phyloP scores from a whole-genome alignment of 1,284 basidiomycete species.

The Tetrapyrgos nigripes region DNA sequence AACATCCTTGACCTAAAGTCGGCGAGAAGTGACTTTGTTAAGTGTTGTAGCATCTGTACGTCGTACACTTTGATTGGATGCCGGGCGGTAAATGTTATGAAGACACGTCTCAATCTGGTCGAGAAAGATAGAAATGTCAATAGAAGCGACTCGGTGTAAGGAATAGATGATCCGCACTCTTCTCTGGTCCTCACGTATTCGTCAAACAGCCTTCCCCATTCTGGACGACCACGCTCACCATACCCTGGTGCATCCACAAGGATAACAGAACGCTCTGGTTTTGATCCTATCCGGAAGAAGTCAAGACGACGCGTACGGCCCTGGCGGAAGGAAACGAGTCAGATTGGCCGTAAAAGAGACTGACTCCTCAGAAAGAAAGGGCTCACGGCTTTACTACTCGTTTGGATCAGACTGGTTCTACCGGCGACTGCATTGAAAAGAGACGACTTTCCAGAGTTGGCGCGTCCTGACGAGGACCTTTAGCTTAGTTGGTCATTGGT shows the following conservation, averaged over 20 bases:
- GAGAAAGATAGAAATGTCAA: not conserved
- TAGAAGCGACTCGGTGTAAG: conserved; percentile 13
- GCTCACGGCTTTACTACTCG: conserved; percentile 71
- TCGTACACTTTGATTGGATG: conserved; percentile 67
- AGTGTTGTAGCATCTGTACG: conserved; percentile 61
- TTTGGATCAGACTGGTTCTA: conserved; percentile 59
- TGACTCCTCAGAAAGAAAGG: not conserved
- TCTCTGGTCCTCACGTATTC: conserved; percentile 63
- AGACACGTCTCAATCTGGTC: conserved; percentile 68
- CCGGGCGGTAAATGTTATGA: conserved; percentile 70
- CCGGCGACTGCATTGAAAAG: conserved; percentile 73
- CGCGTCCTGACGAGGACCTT: conserved; percentile 44
- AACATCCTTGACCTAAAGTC: conserved; percentile 18
- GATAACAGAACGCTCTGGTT: conserved; percentile 57
- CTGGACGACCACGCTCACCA: conserved; percentile 70
- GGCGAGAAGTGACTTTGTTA: conserved; percentile 38
- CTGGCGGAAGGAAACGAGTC: conserved; percentile 40
- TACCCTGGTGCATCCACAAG: conserved; percentile 83
- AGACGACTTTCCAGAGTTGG: conserved; percentile 79
- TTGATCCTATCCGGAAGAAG: conserved; percentile 68
- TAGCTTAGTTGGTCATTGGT: not conserved
- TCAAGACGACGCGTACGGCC: conserved; percentile 74
- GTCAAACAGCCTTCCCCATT: conserved; percentile 76
- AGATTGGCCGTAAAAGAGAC: not conserved
- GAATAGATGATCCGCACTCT: no score